Conservation (phyloP, 257 asterid species). For the Fraxinus americana region DNA sequence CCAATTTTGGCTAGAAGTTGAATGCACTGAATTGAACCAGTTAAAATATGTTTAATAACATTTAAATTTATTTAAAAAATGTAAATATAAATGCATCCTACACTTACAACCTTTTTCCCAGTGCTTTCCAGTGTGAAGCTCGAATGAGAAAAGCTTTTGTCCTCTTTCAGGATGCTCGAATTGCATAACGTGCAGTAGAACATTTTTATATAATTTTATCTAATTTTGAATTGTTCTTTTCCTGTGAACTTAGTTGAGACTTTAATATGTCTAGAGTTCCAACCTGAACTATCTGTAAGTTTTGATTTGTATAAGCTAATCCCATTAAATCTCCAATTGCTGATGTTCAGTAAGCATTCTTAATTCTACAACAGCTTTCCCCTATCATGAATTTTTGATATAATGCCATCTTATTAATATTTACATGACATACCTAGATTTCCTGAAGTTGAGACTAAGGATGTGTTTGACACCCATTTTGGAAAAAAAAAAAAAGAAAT, state of each 20-base stretch:
- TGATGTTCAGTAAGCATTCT: not conserved
- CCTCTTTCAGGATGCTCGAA: not conserved
- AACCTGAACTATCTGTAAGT: not conserved
- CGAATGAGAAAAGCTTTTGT: not conserved
- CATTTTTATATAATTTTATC: not conserved
- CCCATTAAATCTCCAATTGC: not conserved
- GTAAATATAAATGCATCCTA: not conserved
- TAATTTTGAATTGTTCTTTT: not conserved
- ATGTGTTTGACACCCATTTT: too few species aligned
- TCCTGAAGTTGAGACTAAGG: not conserved
- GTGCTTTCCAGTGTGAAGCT: not conserved
- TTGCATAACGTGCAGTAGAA: not conserved
- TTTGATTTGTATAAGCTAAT: not conserved
- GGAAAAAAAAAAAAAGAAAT: too few species aligned
- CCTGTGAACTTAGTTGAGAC: not conserved
- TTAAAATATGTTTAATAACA: not conserved
- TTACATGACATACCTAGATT: not conserved
- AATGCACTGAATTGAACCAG: not conserved
- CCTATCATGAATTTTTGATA: not conserved
- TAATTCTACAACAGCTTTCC: not conserved
- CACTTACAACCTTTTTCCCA: not conserved
- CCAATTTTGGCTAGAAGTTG: not conserved
- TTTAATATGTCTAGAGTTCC: not conserved
- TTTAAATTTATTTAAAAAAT: not conserved
- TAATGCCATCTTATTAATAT: not conserved